Percentiles rank a stretch among this genome's conserved stretches.
Conservation (phyloP, 2,329 filamentous ascomycete genomes). For the Trichophyton benhamiae region DNA sequence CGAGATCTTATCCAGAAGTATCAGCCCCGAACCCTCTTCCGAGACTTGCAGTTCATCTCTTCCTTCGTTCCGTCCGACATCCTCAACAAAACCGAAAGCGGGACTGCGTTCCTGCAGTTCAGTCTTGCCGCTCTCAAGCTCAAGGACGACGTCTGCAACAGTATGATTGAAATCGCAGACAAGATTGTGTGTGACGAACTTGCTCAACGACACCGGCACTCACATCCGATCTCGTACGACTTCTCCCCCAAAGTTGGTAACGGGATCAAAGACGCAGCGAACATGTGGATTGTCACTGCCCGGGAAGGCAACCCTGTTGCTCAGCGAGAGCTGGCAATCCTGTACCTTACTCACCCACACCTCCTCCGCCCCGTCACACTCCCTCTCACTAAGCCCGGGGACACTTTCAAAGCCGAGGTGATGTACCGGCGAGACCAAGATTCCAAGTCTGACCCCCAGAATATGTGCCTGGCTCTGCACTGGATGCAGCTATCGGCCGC, state of each 20-base stretch:
- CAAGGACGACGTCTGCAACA: conserved; percentile 75
- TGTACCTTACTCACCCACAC: conserved; percentile 86
- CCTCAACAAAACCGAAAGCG: conserved; percentile 45
- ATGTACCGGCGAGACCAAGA: conserved; percentile 55
- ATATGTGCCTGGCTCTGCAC: conserved; percentile 90
- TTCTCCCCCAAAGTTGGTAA: conserved; percentile 21
- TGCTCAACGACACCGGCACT: conserved; percentile 23
- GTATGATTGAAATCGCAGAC: conserved; percentile 66
- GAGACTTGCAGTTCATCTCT: conserved; percentile 62
- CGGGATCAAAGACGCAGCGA: conserved; percentile 59
- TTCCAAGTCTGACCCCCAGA: conserved; percentile 63
- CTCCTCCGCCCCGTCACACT: conserved; percentile 66
- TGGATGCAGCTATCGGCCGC: conserved; percentile 88
- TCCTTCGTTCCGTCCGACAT: conserved; percentile 47
- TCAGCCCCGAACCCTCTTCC: conserved; percentile 68
- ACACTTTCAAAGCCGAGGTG: conserved; percentile 81
- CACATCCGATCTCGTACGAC: conserved; percentile 22
- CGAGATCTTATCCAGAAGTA: conserved; percentile 56
- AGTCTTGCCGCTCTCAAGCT: conserved; percentile 76
- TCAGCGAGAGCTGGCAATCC: conserved; percentile 82
- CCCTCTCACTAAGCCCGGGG: conserved; percentile 69
- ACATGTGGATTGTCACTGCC: conserved; percentile 85
- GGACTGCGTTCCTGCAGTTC: conserved; percentile 81
- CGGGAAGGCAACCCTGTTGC: conserved; percentile 82
- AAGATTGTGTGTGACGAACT: conserved; percentile 50